Evolutionary conservation across 73 alveolate genomes (phyloP), one percentile per base, ranked within the genome.

Genomic region (Paramecium octaurelia): DNA sequence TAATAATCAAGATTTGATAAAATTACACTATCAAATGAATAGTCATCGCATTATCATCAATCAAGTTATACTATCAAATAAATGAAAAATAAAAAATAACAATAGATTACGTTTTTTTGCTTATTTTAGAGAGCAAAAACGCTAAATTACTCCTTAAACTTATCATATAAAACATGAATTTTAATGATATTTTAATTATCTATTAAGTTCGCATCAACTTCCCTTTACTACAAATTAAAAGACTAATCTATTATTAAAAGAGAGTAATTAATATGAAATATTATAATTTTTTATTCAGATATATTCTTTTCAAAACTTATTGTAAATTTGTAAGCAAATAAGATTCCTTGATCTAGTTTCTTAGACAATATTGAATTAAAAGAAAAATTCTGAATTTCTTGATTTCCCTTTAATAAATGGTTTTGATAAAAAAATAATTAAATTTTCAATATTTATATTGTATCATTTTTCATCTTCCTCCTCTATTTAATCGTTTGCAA

Each of bases 401-500:
- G 31, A 27, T 27, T 27, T 27, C 31, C 31, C 31, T 38, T 0
- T 2, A 44, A 7, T 44, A 14, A 44, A 44, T 44, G 58, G 6
- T 11, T 14, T 14, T 44, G 58, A 50, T 12, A 50, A 54, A 20
- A 54, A 54, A 18, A 54, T 54, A 54, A 54, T 54, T 54, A 18
- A 54, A 1, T 18, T 54, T 54, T 54, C 16, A 54, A 54, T 54
- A 54, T 54, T 18, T 54, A 54, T 54, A 54, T 54, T 54, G 21
- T 54, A 18, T 75, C 88, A 75, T 75, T 75, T 75, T 20, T 75
- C 88, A 29, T 75, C 88, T 18, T 75, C 88, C 36, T 75, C 88
- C 14, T 75, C 88, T 9, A 75, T 75, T 35, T 75, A 6, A 75
- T 75, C 88, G 2, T 21, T 31, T 12, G 38, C 20, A 75, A 75